Conservation (phyloP, 306 rosid species). For the Dalbergia cochinchinensis region DNA sequence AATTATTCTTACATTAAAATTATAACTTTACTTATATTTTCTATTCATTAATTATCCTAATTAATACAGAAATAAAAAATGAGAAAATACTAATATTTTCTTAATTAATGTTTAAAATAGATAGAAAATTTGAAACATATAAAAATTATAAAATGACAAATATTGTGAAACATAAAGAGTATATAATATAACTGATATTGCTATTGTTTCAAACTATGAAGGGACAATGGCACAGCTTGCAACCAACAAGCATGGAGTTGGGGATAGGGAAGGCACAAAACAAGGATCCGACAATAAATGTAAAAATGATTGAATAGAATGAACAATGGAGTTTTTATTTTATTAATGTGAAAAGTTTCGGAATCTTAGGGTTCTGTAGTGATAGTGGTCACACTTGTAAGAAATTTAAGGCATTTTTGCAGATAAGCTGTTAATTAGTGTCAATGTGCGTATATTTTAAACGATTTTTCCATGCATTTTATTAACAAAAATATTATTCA, state of each 20-base stretch:
- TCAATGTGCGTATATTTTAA: background rate
- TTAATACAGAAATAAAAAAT: too few relatives aligned
- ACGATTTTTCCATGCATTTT: background rate
- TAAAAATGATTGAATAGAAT: slow-evolving; percentile 13
- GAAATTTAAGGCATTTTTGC: background rate
- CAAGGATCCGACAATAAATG: slow-evolving; percentile 29
- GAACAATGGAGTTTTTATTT: background rate
- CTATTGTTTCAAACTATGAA: background rate
- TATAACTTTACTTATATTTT: too few relatives aligned
- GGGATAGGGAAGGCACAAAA: background rate
- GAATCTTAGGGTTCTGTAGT: slow-evolving; percentile 1
- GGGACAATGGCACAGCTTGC: background rate
- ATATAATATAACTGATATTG: too few relatives aligned
- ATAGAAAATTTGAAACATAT: background rate
- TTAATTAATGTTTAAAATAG: too few relatives aligned
- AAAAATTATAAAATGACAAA: too few relatives aligned
- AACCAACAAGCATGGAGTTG: background rate
- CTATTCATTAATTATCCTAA: too few relatives aligned
- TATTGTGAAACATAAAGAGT: too few relatives aligned
- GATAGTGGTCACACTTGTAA: background rate
- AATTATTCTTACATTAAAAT: too few relatives aligned
- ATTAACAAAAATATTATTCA: too few relatives aligned
- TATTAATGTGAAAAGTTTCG: slow-evolving; percentile 1
- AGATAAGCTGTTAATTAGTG: background rate
- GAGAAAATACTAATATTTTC: too few relatives aligned